Evolutionary conservation across 140 eudicot genomes (phyloP), one percentile per base, ranked within the genome.

Genomic region (Erigeron philadelphicus): DNA sequence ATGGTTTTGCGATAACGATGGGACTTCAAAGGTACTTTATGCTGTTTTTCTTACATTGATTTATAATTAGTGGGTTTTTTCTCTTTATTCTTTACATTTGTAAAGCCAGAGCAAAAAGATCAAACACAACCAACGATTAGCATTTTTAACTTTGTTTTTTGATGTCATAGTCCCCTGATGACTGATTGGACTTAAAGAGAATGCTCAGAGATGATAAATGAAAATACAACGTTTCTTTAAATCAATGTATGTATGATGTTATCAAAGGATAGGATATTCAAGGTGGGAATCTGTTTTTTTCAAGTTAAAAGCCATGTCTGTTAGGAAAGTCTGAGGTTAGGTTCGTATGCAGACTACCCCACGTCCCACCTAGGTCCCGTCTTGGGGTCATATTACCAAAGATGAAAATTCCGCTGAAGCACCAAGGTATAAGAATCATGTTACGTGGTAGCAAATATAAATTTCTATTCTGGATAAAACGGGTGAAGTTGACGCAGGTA

Each of bases 1-100:
- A 45, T 54, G 77, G 68, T 58, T 49, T 77, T 48, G 72, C 46
- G 69, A 77, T 25, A 71, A 72, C 17, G 54, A 64, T 77, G 72
- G 73, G 77, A 64, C 77, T 48, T 45, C 52, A 77, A 77, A 71
- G 68, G 65, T 46, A 64, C 67, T 64, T 77, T 71, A 75, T 58
- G 75, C 54, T 77, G 67, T 71, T 64, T 64, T 64, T n/a, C 66
- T 70, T 77, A 40, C 55, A 49, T 72, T 77, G 57, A 47, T 56
- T 35, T 44, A 57, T 57, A 65, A 64, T 21, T 10, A 72, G 77
- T 77, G 73, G 73, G 60, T 65, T 57, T 63, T 68, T 49, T 69
- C 74, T 6, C 43, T 62, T 63, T 54, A 52, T 57, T 42, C 64
- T 49, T 61, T 40, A 50, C 38, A 40, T 52, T 47, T 62, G 61